Percentiles rank a stretch among this genome's conserved stretches.
These are phyloP conservation scores for Phytomonas serpens DNA, from an alignment of 208 protist genomes.

Conservation along the genomic window DNA sequence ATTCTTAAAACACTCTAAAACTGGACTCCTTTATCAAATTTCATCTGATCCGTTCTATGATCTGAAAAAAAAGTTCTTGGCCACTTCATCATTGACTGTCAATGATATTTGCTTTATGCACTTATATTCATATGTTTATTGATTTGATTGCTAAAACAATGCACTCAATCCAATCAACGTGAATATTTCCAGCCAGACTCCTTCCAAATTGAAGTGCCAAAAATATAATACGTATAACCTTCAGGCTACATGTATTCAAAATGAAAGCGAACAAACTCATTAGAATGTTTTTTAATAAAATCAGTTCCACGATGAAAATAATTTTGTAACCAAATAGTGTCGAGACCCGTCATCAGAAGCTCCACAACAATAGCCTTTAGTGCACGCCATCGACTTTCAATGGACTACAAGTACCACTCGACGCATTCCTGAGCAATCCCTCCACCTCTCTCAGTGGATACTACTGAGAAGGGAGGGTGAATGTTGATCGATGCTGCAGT, in stretches of 20 bases:
- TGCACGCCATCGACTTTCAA: neutral
- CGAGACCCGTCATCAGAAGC: neutral
- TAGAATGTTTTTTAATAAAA: neutral
- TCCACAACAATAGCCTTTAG: neutral
- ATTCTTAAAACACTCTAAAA: neutral
- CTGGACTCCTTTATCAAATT: neutral
- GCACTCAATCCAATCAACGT: neutral
- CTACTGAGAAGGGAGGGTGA: neutral
- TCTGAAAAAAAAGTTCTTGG: neutral
- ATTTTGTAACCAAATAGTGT: neutral
- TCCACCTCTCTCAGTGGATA: neutral
- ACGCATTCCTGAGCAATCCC: neutral
- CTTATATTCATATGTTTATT: neutral
- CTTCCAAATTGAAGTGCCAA: neutral
- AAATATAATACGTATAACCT: neutral
- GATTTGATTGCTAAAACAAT: neutral
- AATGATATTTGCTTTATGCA: neutral
- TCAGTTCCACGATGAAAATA: neutral
- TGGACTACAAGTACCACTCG: neutral
- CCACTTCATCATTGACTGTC: neutral
- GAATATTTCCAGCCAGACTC: neutral
- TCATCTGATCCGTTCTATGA: neutral
- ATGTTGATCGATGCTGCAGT: neutral
- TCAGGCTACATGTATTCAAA: neutral
- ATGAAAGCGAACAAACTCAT: neutral